These are phyloP conservation scores for Drechslerella dactyloides DNA, from an alignment of 2,329 filamentous ascomycete genomes.

Conservation along the genomic window DNA sequence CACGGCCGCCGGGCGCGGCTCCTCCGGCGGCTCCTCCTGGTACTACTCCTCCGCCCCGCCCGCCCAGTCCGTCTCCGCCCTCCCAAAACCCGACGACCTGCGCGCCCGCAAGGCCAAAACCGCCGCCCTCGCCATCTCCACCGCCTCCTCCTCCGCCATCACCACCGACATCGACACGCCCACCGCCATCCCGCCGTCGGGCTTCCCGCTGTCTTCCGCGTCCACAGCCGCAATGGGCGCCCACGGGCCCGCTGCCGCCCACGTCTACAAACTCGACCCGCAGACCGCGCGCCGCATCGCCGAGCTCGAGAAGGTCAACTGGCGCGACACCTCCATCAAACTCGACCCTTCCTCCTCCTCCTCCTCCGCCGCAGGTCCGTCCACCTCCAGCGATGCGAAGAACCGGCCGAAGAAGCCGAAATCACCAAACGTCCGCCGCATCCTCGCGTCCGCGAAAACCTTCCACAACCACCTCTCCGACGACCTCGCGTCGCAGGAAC, in stretches of 20 bases:
- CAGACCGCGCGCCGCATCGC: conserved; percentile 69
- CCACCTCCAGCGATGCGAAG: conserved; percentile 57
- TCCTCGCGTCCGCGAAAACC: conserved; percentile 79
- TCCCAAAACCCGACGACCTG: conserved; percentile 50
- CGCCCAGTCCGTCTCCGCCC: conserved; percentile 50
- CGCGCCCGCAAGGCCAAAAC: conserved; percentile 36
- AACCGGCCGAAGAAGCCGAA: conserved; percentile 51
- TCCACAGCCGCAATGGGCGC: not conserved
- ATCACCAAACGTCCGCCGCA: conserved; percentile 74
- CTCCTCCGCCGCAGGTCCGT: not conserved
- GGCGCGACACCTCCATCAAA: conserved; percentile 71
- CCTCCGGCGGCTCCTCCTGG: conserved; percentile 46
- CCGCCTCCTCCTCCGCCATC: not conserved
- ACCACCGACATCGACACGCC: not conserved
- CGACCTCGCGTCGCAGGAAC: conserved; percentile 68
- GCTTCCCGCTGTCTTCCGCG: not conserved
- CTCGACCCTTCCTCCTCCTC: conserved; percentile 28
- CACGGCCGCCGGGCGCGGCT: conserved; percentile 34
- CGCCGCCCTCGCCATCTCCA: conserved; percentile 14
- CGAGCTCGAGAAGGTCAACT: conserved; percentile 80
- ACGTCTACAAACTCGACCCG: conserved; percentile 27
- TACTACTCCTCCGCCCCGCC: conserved; percentile 50
- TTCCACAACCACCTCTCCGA: conserved; percentile 84
- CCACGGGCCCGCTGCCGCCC: not conserved
- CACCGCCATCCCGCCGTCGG: not conserved